phyloP scores from a whole-genome alignment of 306 rosid genomes.

The Quercus agrifolia region DNA sequence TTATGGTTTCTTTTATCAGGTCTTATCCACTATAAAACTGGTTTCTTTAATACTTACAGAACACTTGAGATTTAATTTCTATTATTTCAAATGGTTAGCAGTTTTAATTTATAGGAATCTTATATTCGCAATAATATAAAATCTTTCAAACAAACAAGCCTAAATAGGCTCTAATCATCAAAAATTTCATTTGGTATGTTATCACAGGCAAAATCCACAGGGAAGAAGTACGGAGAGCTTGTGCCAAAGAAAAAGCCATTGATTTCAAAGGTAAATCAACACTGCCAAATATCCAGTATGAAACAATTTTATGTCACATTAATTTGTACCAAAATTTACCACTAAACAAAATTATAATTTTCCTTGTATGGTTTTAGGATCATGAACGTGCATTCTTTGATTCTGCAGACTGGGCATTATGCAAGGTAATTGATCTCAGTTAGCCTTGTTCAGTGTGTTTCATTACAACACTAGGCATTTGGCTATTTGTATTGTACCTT shows the following conservation, averaged over 20 bases:
- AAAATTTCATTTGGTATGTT: background rate
- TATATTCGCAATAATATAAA: too few species aligned
- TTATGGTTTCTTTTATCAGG: too few species aligned
- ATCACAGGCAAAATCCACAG: slow-evolving; percentile 40
- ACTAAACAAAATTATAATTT: background rate
- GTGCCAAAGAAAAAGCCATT: slow-evolving; percentile 89
- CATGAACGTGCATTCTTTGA: slow-evolving; percentile 93
- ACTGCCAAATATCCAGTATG: background rate
- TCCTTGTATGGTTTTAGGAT: slow-evolving; percentile 32
- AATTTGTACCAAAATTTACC: background rate
- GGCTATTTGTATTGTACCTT: background rate
- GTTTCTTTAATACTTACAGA: too few species aligned
- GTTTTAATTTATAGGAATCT: too few species aligned
- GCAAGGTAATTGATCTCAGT: slow-evolving; percentile 57
- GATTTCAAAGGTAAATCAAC: slow-evolving; percentile 67
- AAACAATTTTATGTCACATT: background rate
- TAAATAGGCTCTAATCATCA: background rate
- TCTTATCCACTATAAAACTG: too few species aligned
- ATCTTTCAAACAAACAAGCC: too few species aligned
- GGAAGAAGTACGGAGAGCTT: slow-evolving; percentile 78
- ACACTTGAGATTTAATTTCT: too few species aligned
- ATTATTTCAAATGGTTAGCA: too few species aligned
- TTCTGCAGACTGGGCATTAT: slow-evolving; percentile 95
- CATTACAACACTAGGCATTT: background rate
- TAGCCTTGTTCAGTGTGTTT: background rate